Evolutionary conservation across 805 yeast species (phyloP), one percentile per base, ranked within the genome.

Genomic region (Schwanniomyces vanrijiae): DNA sequence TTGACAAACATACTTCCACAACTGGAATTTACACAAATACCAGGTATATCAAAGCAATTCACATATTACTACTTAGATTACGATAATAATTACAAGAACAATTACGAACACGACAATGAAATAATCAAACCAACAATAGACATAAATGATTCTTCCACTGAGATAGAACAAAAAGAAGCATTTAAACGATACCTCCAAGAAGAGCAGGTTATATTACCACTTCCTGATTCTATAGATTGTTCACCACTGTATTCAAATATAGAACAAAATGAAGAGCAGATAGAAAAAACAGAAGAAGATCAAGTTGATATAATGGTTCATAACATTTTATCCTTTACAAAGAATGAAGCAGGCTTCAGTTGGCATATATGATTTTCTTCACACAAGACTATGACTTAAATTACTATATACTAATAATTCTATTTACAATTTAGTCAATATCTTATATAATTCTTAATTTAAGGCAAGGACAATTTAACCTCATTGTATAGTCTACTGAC

Each of bases 241-340:
- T 26, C 29, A 9, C 10, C 13, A 26, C 10, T 11, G 29, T 4
- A 26, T 26, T 7, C 29, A 11, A 26, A 6, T 26, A 11, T 26
- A 9, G 13, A 26, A 13, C 13, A 7, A 9, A 10, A 39, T 16
- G 38, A 29, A 19, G 44, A 47, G 10, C 34, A 33, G 18, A 28
- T 42, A 10, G 41, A 20, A 2, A 19, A 8, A 43, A 39, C 16
- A 11, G 38, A 35, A 35, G 53, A 50, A 19, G 56, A 54, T 40
- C 44, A 42, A 13, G 49, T 57, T 6, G 61, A 57, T 38, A 46
- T 43, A 11, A 46, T 57, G 22, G 61, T 61, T 22, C 50, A 42
- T 20, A 52, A 53, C 21, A 58, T 58, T 29, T 42, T 58, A 26
- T 26, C 10, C 10, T 5, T 6, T 11, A 9, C 29, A 26, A 26